Conservation (phyloP, 495 filamentous ascomycete species). For the Penicillium herquei region DNA sequence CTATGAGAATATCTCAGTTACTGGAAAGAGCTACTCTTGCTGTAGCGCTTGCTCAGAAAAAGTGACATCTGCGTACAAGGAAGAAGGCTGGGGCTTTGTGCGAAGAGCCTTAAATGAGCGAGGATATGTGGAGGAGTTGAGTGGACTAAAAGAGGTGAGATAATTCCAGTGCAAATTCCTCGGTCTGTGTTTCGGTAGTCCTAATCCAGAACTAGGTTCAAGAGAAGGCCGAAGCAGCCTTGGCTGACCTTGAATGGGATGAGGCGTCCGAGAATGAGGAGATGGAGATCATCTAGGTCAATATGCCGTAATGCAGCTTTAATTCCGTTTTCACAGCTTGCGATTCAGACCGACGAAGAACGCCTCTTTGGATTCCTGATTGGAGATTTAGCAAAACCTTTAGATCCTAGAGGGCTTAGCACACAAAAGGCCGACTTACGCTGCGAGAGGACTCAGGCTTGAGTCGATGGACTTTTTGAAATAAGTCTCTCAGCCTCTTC, state of each 20-base stretch:
- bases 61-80: slow-evolving; percentile 68
- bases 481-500: slow-evolving; percentile 66
- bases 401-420: not conserved
- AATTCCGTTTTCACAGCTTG: slow-evolving; percentile 17
- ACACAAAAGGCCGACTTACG: slow-evolving; percentile 48
- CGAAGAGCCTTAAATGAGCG: slow-evolving; percentile 78
- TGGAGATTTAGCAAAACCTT: not conserved
- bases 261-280: slow-evolving; percentile 53
- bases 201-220: slow-evolving; percentile 55
- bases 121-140: slow-evolving; percentile 86
- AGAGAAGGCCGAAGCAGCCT: slow-evolving; percentile 68
- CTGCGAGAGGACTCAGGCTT: slow-evolving; percentile 88
- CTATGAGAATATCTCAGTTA: slow-evolving; percentile 80
- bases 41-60: slow-evolving; percentile 88
- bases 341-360: slow-evolving; percentile 79
- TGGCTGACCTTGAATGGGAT: slow-evolving; percentile 60
- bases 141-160: slow-evolving; percentile 81
- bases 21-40: slow-evolving; percentile 79
- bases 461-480: slow-evolving; percentile 73
- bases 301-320: not conserved
- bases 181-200: not conserved
- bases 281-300: slow-evolving; percentile 26
- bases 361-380: slow-evolving; percentile 83
- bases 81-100: slow-evolving; percentile 84
- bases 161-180: not conserved